Percentiles rank a stretch among this genome's conserved stretches.
Conservation (phyloP, 352 stramenopile species). For the Pythium myriotylum region DNA sequence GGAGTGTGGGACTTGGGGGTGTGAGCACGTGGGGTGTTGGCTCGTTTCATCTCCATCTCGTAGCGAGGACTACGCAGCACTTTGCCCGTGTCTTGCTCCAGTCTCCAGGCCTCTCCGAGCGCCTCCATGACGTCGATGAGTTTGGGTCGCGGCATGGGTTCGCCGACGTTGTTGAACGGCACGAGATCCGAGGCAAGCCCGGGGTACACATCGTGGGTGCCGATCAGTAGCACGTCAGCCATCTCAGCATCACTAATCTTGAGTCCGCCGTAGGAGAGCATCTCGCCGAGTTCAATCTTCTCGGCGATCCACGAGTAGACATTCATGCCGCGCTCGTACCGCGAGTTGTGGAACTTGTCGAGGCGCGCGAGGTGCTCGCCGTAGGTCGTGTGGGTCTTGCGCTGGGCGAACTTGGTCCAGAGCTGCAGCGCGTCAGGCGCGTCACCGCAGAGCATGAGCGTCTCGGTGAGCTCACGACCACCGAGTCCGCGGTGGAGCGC, state of each 20-base stretch:
- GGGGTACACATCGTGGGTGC: conserved; percentile 16
- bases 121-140: conserved; percentile 22
- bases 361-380: conserved; percentile 20
- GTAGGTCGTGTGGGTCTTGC: conserved; percentile 26
- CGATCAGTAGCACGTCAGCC: conserved; percentile 23
- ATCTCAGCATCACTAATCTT: conserved; percentile 26
- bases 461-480: conserved; percentile 19
- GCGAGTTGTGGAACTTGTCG: conserved; percentile 21
- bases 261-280: conserved; percentile 23
- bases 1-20: neutral
- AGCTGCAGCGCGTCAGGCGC: conserved; percentile 11
- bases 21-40: neutral
- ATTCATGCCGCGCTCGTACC: conserved; percentile 24
- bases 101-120: conserved; percentile 13
- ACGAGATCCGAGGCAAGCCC: conserved; percentile 13
- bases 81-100: conserved; percentile 16
- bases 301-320: conserved; percentile 26
- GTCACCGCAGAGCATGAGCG: conserved; percentile 9
- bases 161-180: conserved; percentile 21
- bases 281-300: conserved; percentile 24
- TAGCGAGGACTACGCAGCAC: neutral
- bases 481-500: conserved; percentile 19
- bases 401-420: conserved; percentile 18
- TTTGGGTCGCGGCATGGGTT: conserved; percentile 22
- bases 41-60: conserved; percentile 6